A percentile compares a stretch with the other conserved stretches of the same genome.
These are phyloP conservation scores for Abelmoschus esculentus DNA, from an alignment of 345 rosid species.

Conservation along the genomic window DNA sequence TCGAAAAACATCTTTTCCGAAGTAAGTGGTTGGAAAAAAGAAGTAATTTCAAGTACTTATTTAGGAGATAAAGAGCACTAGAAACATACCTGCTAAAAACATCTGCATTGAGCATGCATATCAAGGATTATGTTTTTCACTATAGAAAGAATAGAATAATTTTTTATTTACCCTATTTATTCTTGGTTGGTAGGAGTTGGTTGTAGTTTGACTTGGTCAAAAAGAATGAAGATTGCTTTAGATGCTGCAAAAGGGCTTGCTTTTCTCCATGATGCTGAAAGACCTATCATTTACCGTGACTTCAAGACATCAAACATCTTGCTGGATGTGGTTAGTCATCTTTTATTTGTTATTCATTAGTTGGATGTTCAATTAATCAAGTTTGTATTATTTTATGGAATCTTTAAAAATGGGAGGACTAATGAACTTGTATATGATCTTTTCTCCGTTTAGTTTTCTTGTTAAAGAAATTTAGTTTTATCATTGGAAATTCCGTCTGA, in stretches of 20 bases:
- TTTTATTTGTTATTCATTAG: not conserved
- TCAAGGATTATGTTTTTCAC: not conserved
- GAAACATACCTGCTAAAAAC: not conserved
- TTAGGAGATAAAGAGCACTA: not conserved
- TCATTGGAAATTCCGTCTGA: not conserved
- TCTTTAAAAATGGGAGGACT: not conserved
- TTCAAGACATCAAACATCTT: slow-evolving; percentile 95
- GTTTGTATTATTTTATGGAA: not conserved
- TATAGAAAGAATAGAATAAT: not conserved
- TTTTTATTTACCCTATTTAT: slow-evolving; percentile 13
- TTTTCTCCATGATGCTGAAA: slow-evolving; percentile 86
- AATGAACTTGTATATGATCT: not conserved
- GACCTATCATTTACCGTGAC: slow-evolving; percentile 92
- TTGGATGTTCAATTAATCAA: not conserved
- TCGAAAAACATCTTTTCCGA: slow-evolving; percentile 90
- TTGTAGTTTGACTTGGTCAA: slow-evolving; percentile 84
- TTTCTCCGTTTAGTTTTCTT: not conserved
- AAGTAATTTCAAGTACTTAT: not conserved
- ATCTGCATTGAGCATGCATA: not conserved
- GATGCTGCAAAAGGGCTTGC: slow-evolving; percentile 95
- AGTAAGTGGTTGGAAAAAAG: slow-evolving; percentile 40
- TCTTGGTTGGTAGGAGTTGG: slow-evolving; percentile 64
- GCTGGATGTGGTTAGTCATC: slow-evolving; percentile 59
- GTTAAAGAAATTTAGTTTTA: not conserved
- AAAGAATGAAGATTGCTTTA: slow-evolving; percentile 87